These are phyloP conservation scores for Mycena crocata DNA, from an alignment of 768 basidiomycete genomes.

Conservation along the genomic window DNA sequence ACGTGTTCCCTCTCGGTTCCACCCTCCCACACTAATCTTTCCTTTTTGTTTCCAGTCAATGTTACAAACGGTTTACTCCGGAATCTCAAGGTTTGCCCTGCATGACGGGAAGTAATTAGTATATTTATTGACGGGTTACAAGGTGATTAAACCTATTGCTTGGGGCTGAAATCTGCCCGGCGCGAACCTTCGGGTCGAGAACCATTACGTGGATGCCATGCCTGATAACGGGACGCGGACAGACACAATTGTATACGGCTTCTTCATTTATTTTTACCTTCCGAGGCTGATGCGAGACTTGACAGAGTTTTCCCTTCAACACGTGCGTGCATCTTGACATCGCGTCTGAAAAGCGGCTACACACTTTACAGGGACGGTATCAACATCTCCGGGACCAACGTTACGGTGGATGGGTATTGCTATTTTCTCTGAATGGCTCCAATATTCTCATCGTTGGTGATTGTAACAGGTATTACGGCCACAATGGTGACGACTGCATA, in stretches of 20 bases:
- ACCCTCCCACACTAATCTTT: too few species aligned
- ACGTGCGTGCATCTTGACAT: slow-evolving; percentile 45
- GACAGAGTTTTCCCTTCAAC: slow-evolving; percentile 56
- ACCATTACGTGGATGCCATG: slow-evolving; percentile 55
- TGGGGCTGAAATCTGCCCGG: slow-evolving; percentile 60
- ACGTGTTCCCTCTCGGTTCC: too few species aligned
- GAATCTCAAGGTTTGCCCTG: slow-evolving; percentile 36
- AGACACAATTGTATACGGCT: slow-evolving; percentile 46
- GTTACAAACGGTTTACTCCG: slow-evolving; percentile 28
- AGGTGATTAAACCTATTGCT: slow-evolving; percentile 62
- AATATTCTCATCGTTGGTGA: not conserved
- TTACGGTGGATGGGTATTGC: slow-evolving; percentile 52
- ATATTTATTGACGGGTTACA: slow-evolving; percentile 40
- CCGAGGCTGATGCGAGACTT: not conserved
- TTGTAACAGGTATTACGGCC: slow-evolving; percentile 50
- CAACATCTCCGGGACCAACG: slow-evolving; percentile 53
- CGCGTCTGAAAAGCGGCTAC: not conserved
- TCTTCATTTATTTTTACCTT: not conserved
- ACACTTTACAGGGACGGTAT: slow-evolving; percentile 44
- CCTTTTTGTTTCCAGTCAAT: too few species aligned
- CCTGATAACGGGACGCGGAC: slow-evolving; percentile 54
- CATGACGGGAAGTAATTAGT: slow-evolving; percentile 20
- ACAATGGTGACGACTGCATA: slow-evolving; percentile 63
- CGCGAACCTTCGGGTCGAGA: slow-evolving; percentile 50
- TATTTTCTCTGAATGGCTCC: not conserved